A percentile compares a stretch with the other conserved stretches of the same genome.
Evolutionary conservation across 371 early-diverging fungal species (phyloP).

Genomic region (Cokeromyces recurvatus): DNA sequence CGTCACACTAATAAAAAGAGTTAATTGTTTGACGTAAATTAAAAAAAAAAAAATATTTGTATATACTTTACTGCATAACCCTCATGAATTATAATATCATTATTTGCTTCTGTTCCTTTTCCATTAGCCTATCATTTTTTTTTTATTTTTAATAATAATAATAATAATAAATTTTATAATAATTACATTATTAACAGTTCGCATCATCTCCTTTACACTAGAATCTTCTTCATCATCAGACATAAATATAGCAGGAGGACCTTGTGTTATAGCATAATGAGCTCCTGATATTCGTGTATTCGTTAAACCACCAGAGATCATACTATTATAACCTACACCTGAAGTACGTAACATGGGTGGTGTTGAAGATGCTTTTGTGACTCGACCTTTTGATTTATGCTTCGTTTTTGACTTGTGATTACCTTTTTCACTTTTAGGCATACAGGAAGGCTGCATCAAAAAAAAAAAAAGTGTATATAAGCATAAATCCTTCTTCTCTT

Average conservation of each 20-base stretch:
- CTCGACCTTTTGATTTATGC: constrained; percentile 7
- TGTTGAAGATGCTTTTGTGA: constrained; percentile 12
- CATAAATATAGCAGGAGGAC: constrained; percentile 61
- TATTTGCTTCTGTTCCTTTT: constrained; percentile 1
- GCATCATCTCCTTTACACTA: constrained; percentile 50
- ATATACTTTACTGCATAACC: constrained; percentile 53
- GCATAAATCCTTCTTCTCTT: no score
- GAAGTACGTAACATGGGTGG: constrained; percentile 25
- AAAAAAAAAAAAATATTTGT: not conserved
- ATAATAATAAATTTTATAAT: no score
- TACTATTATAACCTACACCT: constrained; percentile 37
- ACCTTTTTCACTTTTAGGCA: constrained; percentile 20
- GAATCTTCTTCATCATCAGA: constrained; percentile 54
- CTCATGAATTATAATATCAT: constrained; percentile 39
- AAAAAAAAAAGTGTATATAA: constrained; percentile 1
- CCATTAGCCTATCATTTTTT: no score
- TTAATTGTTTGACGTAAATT: not conserved
- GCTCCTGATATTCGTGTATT: constrained; percentile 53
- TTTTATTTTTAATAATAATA: no score
- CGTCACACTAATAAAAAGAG: constrained; percentile 41
- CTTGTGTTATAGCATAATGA: constrained; percentile 43
- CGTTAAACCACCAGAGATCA: constrained; percentile 34
- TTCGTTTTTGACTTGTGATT: constrained; percentile 1
- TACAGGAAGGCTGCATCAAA: constrained; percentile 28
- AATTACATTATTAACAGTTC: constrained; percentile 21